Percentiles rank a stretch among this genome's conserved stretches.
phyloP scores from a whole-genome alignment of 192 early-diverging fungal species.

The Ambispora gerdemannii region DNA sequence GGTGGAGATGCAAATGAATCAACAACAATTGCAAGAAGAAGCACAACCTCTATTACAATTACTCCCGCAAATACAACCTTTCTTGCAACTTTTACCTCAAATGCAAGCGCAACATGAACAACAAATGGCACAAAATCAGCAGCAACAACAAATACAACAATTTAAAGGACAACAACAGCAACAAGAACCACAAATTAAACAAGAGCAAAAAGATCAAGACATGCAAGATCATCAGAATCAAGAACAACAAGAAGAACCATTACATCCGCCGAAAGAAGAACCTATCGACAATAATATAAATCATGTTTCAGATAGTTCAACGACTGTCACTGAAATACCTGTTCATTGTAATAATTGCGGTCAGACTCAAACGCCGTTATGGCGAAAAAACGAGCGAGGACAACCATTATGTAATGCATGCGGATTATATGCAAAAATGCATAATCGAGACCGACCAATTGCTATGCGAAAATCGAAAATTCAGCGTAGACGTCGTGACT shows the following conservation, averaged over 20 bases:
- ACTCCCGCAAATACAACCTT: conserved; percentile 5
- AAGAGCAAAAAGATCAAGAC: neutral
- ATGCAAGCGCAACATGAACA: conserved; percentile 11
- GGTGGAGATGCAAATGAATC: neutral
- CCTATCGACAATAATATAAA: neutral
- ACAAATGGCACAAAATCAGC: conserved; percentile 7
- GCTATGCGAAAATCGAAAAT: conserved; percentile 57
- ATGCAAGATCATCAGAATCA: neutral
- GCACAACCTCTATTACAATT: neutral
- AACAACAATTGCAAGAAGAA: neutral
- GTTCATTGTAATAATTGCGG: conserved; percentile 66
- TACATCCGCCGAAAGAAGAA: neutral
- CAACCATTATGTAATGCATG: conserved; percentile 81
- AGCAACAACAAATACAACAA: conserved; percentile 6
- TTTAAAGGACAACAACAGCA: conserved; percentile 20
- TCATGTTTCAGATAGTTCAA: neutral
- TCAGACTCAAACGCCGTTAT: conserved; percentile 77
- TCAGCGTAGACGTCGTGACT: conserved; percentile 48
- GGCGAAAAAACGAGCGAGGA: conserved; percentile 74
- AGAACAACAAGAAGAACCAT: neutral
- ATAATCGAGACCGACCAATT: conserved; percentile 48
- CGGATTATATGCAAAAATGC: conserved; percentile 58
- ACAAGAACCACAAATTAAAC: neutral
- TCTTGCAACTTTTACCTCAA: neutral
- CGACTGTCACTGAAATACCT: conserved; percentile 18